Evolutionary conservation across 2,329 filamentous ascomycete genomes (phyloP).

Genomic region (Venturiaceae sp.): DNA sequence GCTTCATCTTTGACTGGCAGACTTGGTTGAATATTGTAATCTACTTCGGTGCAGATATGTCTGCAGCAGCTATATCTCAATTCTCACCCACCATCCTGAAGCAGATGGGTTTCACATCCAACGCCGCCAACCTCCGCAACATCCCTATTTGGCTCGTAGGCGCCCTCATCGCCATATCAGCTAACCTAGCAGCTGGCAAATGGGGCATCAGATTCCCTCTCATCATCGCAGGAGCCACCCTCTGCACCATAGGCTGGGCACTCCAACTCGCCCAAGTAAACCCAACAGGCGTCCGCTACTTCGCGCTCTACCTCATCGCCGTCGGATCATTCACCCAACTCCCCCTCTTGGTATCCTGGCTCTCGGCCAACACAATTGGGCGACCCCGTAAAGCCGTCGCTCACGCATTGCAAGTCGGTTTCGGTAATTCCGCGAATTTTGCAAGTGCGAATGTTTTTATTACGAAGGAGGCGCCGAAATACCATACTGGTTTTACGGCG

Average conservation of each 20-base stretch:
- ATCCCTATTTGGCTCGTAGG: slow-evolving; percentile 30
- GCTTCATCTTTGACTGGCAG: slow-evolving; percentile 33
- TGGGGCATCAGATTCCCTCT: slow-evolving; percentile 44
- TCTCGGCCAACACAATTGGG: slow-evolving; percentile 46
- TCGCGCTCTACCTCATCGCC: slow-evolving; percentile 45
- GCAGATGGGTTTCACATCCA: slow-evolving; percentile 28
- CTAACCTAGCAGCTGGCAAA: slow-evolving; percentile 40
- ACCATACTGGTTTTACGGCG: slow-evolving; percentile 39
- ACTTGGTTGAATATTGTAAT: slow-evolving; percentile 28
- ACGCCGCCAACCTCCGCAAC: slow-evolving; percentile 26
- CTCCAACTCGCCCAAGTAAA: slow-evolving; percentile 41
- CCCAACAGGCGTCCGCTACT: slow-evolving; percentile 41
- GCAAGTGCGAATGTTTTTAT: slow-evolving; percentile 44
- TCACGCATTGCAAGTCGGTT: slow-evolving; percentile 38
- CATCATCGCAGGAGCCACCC: slow-evolving; percentile 38
- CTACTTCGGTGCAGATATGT: slow-evolving; percentile 4
- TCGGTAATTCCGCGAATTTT: slow-evolving; percentile 26
- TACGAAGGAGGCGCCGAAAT: slow-evolving; percentile 35
- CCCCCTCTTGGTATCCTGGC: slow-evolving; percentile 46
- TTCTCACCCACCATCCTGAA: slow-evolving; percentile 2
- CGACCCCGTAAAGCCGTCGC: slow-evolving; percentile 48
- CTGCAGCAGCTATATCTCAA: background rate
- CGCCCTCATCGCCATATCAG: slow-evolving; percentile 25
- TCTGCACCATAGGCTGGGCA: slow-evolving; percentile 45
- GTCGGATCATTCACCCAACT: slow-evolving; percentile 45